Base-by-base conservation (phyloP, 495 filamentous ascomycete genomes). In the Aspergillus cavernicola region DNA sequence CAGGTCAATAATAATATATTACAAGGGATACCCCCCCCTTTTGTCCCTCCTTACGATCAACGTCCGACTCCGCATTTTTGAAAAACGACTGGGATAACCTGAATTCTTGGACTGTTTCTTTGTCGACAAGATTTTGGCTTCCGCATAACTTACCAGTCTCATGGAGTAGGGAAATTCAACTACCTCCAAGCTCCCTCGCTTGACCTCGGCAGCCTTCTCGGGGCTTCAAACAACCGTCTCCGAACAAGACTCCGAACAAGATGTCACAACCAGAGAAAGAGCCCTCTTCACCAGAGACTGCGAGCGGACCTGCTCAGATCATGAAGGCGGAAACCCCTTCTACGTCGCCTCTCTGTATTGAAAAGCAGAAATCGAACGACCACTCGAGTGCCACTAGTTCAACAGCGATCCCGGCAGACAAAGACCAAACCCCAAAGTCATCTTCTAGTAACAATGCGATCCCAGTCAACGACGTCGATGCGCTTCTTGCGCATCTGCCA, bases 401-500 rank as follows among this genome's bases (percentile, higher is more conserved):
- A 16, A 61, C 62, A 26, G 43, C 45, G 9, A 40, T 33, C 28
- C 60, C 56, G 0, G 50, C 40, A 38, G 53, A 49, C n/a, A 69
- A 69, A 24, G 57, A 61, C n/a, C 55, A 62, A 26, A 56, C 26
- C 15, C 48, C 47, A 2, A 33, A 24, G 4, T 50, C 51, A 19
- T 45, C 59, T 1, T 52, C 56, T 11, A 50, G 46, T 38, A 35
- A 56, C 11, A 54, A 67, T 52, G 39, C 52, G 38, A 20, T 51
- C 42, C 31, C 20, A 32, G 49, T 46, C 40, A 19, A 53, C 19
- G 68, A 72, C 20, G 55, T 64, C 13, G 69, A 75, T 50, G 68
- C 64, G 18, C 50, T 69, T 50, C 69, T 64, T 44, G 66, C 66
- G 15, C 72, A 75, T 48, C 61, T 77, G 10, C 68, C 58, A 15